Percentiles rank a stretch among this genome's conserved stretches.
Evolutionary conservation across 352 stramenopile species (phyloP).

Genomic region (Blastocystis sp.): DNA sequence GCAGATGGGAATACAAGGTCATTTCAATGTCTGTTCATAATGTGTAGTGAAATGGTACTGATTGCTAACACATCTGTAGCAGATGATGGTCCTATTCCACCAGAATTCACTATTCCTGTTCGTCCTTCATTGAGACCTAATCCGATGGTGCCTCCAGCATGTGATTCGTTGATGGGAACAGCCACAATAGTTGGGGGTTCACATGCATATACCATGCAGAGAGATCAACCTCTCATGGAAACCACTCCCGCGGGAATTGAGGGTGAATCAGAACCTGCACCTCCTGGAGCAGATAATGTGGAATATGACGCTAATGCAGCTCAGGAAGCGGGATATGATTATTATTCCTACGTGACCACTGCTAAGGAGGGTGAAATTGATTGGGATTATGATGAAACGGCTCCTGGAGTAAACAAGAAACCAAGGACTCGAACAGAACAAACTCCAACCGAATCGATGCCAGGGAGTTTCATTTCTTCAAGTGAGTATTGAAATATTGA

Average conservation of each 20-base stretch:
- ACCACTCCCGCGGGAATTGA: background rate
- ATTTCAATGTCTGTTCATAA: background rate
- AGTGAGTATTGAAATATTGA: background rate
- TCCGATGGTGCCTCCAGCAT: conserved; percentile 45
- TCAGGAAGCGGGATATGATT: background rate
- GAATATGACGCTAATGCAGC: background rate
- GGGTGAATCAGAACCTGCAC: background rate
- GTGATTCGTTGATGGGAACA: background rate
- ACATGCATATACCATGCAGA: background rate
- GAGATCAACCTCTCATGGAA: background rate
- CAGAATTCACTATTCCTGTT: conserved; percentile 59
- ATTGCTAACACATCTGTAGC: conserved; percentile 54
- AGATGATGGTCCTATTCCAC: conserved; percentile 31
- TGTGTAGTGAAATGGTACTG: background rate
- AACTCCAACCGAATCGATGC: background rate
- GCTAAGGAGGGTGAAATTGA: background rate
- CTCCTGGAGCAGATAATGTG: background rate
- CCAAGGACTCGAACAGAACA: background rate
- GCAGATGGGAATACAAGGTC: background rate
- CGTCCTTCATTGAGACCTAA: conserved; percentile 21
- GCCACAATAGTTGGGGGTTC: background rate
- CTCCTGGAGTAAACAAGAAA: conserved; percentile 41
- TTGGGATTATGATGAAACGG: background rate
- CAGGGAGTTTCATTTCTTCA: background rate
- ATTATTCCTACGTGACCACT: background rate